Evolutionary conservation across 1,284 basidiomycete species (phyloP).

Genomic region (Gomphus bonarii): DNA sequence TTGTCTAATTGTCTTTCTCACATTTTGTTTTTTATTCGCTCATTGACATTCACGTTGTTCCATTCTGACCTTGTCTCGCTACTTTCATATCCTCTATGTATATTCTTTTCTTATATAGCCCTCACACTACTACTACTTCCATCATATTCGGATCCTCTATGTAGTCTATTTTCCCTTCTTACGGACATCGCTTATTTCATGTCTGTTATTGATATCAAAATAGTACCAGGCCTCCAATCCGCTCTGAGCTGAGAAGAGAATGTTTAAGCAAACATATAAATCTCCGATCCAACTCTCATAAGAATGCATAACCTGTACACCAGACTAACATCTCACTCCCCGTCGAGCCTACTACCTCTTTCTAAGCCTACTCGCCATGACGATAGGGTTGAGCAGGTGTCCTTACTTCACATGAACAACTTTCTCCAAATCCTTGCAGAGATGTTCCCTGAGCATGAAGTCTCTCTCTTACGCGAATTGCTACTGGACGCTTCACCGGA

Average conservation of each 20-base stretch:
- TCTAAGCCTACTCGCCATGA: not conserved
- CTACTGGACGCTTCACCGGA: constrained; percentile 5
- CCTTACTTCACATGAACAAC: not conserved
- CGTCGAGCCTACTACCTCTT: not conserved
- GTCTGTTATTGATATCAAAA: not conserved
- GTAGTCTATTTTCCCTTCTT: not conserved
- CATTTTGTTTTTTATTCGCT: not conserved
- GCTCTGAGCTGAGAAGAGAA: not conserved
- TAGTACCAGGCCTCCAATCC: not conserved
- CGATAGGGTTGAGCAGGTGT: not conserved
- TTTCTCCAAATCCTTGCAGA: not conserved
- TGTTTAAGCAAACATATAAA: not conserved
- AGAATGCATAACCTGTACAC: not conserved
- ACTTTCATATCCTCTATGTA: not conserved
- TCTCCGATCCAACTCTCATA: not conserved
- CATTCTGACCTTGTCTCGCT: not conserved
- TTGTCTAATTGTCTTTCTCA: not conserved
- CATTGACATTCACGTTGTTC: no score
- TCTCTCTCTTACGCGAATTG: not conserved
- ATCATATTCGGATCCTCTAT: not conserved
- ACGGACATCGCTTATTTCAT: not conserved
- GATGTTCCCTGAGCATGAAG: constrained; percentile 1
- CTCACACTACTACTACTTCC: not conserved
- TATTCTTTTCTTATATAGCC: not conserved
- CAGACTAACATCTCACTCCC: not conserved